A percentile compares a stretch with the other conserved stretches of the same genome.
Conservation (phyloP, 1,284 basidiomycete genomes). For the Neolentinus lepideus region DNA sequence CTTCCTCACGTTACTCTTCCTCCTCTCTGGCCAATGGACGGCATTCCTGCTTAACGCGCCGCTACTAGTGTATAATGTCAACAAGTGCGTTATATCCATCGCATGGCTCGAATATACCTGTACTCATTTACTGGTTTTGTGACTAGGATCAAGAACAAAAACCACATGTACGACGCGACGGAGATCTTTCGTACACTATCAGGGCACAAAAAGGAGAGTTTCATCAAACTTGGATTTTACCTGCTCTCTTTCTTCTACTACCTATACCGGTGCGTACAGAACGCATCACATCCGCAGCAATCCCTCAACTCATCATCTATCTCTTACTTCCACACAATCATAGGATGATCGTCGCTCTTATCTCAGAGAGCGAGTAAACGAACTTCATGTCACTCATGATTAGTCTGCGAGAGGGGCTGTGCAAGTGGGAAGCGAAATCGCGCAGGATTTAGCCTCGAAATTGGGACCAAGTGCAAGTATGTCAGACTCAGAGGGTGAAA, state of each 20-base stretch:
- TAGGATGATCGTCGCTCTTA: constrained; percentile 85
- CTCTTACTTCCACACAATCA: background rate
- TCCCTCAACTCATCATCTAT: constrained; percentile 2
- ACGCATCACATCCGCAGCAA: background rate
- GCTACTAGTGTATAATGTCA: constrained; percentile 86
- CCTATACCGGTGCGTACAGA: constrained; percentile 74
- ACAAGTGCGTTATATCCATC: constrained; percentile 67
- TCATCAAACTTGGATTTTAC: constrained; percentile 95
- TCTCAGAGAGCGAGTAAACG: constrained; percentile 65
- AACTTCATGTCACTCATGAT: constrained; percentile 1
- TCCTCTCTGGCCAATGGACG: constrained; percentile 94
- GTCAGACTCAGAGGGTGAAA: too few species aligned
- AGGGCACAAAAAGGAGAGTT: constrained; percentile 95
- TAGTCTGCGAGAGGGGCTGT: background rate
- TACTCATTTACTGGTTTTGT: background rate
- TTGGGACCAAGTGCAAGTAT: too few species aligned
- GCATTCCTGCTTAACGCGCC: constrained; percentile 92
- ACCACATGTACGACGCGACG: constrained; percentile 98
- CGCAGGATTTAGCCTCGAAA: background rate
- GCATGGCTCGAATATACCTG: background rate
- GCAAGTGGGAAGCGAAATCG: background rate
- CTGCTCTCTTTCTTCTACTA: constrained; percentile 96
- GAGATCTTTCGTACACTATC: constrained; percentile 97
- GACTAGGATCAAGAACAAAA: constrained; percentile 83
- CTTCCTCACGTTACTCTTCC: constrained; percentile 81